phyloP scores from a whole-genome alignment of 225 moss, liverwort and hornwort species.

The Marchantia paleacea region DNA sequence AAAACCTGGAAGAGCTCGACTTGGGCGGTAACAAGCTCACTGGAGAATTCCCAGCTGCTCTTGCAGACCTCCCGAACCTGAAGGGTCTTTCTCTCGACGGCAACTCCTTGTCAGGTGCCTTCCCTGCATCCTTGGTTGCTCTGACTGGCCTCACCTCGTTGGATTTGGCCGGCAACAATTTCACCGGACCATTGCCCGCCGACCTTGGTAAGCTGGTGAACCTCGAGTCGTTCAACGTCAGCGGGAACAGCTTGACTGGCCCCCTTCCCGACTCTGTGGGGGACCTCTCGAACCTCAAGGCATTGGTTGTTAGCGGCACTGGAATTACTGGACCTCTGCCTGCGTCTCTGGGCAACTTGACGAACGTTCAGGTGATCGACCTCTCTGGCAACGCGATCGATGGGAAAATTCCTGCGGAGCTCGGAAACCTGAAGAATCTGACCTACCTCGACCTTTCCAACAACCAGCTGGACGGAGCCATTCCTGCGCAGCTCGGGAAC shows the following conservation, averaged over 20 bases:
- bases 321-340: slow-evolving; percentile 29
- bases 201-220: slow-evolving; percentile 40
- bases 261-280: slow-evolving; percentile 45
- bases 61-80: background rate
- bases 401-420: slow-evolving; percentile 39
- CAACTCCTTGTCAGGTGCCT: slow-evolving; percentile 6
- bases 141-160: background rate
- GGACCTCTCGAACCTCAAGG: slow-evolving; percentile 41
- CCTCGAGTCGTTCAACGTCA: slow-evolving; percentile 42
- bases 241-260: slow-evolving; percentile 50
- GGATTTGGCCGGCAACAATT: slow-evolving; percentile 9
- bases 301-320: slow-evolving; percentile 36
- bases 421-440: slow-evolving; percentile 22
- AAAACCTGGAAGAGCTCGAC: slow-evolving; percentile 1
- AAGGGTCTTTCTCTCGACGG: slow-evolving; percentile 22
- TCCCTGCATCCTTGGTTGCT: slow-evolving; percentile 22
- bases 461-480: slow-evolving; percentile 20
- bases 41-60: slow-evolving; percentile 5
- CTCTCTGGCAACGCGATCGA: slow-evolving; percentile 60
- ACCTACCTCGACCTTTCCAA: slow-evolving; percentile 18
- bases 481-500: slow-evolving; percentile 1
- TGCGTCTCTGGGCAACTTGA: slow-evolving; percentile 21
- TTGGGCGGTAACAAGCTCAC: slow-evolving; percentile 7
- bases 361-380: slow-evolving; percentile 60
- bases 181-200: slow-evolving; percentile 41